A percentile compares a stretch with the other conserved stretches of the same genome.
These are phyloP conservation scores for Candida odintsovae DNA, from an alignment of 805 yeast genomes.

Conservation along the genomic window DNA sequence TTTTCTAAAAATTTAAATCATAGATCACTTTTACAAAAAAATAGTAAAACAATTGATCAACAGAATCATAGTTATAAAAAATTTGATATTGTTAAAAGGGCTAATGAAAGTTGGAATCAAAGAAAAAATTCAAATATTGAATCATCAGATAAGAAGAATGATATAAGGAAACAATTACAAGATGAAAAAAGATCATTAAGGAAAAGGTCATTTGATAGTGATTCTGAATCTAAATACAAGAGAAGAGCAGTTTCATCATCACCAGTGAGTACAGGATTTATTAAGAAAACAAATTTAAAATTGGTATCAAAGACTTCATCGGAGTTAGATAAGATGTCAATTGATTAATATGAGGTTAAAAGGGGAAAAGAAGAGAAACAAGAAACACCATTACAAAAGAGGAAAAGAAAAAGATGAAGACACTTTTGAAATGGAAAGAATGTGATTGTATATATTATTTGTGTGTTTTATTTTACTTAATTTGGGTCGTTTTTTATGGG, in stretches of 20 bases:
- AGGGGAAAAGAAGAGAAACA: neutral
- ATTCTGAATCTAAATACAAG: conserved; percentile 9
- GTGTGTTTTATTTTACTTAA: too few species aligned
- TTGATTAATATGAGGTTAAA: neutral
- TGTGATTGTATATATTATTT: neutral
- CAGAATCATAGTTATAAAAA: conserved; percentile 10
- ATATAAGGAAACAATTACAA: conserved; percentile 1
- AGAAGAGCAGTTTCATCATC: conserved; percentile 25
- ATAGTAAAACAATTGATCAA: conserved; percentile 3
- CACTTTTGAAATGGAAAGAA: neutral
- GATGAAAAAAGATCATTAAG: conserved; percentile 2
- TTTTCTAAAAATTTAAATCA: conserved; percentile 2
- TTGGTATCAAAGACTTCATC: conserved; percentile 18
- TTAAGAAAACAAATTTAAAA: conserved; percentile 16
- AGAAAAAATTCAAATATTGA: conserved; percentile 10
- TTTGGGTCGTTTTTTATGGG: too few species aligned
- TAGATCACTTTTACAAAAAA: conserved; percentile 1
- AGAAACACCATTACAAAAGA: too few species aligned
- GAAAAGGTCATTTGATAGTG: conserved; percentile 20
- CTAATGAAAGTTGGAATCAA: conserved; percentile 25
- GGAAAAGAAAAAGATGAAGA: too few species aligned
- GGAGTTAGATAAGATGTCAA: conserved; percentile 22
- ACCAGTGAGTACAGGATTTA: conserved; percentile 16
- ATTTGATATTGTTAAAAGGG: conserved; percentile 23
- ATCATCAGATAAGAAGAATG: conserved; percentile 2